Evolutionary conservation across 768 basidiomycete species (phyloP).

Genomic region (Hericium coralloides): DNA sequence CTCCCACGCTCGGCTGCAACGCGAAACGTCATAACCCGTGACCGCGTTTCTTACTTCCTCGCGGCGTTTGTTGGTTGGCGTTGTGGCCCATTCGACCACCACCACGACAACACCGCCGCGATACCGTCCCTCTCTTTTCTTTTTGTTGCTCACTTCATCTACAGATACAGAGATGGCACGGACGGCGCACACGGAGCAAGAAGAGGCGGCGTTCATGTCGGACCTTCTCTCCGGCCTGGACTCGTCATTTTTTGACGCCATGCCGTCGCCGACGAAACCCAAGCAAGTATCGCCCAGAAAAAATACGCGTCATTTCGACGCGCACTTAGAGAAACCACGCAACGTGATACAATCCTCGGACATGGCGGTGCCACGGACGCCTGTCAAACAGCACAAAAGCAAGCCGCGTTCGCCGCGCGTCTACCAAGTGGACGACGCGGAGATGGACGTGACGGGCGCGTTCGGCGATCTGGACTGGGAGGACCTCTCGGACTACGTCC

Average conservation of each 20-base stretch:
- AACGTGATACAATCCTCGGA: neutral
- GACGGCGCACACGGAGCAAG: constrained; percentile 21
- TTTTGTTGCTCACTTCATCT: too few relatives aligned
- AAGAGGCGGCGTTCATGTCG: constrained; percentile 55
- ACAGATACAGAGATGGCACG: neutral
- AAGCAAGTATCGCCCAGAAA: constrained; percentile 7
- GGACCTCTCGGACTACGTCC: constrained; percentile 14
- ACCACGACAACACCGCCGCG: too few relatives aligned
- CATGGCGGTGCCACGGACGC: too few relatives aligned
- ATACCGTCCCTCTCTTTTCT: too few relatives aligned
- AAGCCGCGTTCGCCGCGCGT: neutral
- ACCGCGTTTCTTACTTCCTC: too few relatives aligned
- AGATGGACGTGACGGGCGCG: constrained; percentile 5
- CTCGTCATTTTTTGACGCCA: constrained; percentile 38
- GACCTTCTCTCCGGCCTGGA: constrained; percentile 45
- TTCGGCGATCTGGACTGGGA: constrained; percentile 14
- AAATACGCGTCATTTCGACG: constrained; percentile 2
- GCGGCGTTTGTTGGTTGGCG: too few relatives aligned
- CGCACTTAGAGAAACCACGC: neutral
- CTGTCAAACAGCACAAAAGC: too few relatives aligned
- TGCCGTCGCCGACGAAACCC: constrained; percentile 27
- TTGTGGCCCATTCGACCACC: too few relatives aligned
- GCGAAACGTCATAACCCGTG: too few relatives aligned
- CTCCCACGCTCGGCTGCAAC: too few relatives aligned
- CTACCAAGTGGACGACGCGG: neutral